These are phyloP conservation scores for Lachnellula suecica DNA, from an alignment of 2,329 filamentous ascomycete genomes.

Conservation along the genomic window DNA sequence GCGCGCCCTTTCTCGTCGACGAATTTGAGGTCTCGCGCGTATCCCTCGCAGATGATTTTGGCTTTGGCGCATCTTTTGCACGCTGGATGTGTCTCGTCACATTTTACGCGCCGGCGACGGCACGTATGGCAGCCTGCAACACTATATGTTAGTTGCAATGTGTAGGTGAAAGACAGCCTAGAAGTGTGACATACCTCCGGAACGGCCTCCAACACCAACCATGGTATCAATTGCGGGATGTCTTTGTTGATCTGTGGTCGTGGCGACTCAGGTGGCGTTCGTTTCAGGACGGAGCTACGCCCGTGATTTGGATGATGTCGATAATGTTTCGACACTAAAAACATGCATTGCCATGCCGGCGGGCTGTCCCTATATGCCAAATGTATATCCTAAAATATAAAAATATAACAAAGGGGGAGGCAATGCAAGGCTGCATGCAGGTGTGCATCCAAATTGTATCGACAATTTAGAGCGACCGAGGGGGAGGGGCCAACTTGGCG, in stretches of 20 bases:
- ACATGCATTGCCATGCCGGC: too few species aligned
- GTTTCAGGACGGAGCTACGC: too few species aligned
- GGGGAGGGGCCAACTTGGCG: too few species aligned
- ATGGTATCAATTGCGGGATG: neutral
- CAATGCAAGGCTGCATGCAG: too few species aligned
- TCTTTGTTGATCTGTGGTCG: neutral
- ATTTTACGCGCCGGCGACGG: conserved; percentile 14
- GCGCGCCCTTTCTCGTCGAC: conserved; percentile 19
- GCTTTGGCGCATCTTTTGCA: conserved; percentile 15
- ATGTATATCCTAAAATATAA: too few species aligned
- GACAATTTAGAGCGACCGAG: too few species aligned
- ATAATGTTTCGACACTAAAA: too few species aligned
- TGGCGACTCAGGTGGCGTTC: too few species aligned
- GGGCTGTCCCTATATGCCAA: too few species aligned
- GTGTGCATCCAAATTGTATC: too few species aligned
- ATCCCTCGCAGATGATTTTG: conserved; percentile 14
- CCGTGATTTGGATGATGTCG: too few species aligned
- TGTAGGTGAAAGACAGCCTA: neutral
- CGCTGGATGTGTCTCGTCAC: conserved; percentile 12
- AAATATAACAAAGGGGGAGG: too few species aligned
- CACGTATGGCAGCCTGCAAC: conserved; percentile 15
- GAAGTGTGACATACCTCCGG: neutral
- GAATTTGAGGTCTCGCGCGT: conserved; percentile 16
- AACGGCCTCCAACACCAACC: neutral
- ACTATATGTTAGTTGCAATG: conserved; percentile 5